Evolutionary conservation across 2,329 filamentous ascomycete genomes (phyloP), one percentile per base, ranked within the genome.

Genomic region (Aspergillus puulaauensis): DNA sequence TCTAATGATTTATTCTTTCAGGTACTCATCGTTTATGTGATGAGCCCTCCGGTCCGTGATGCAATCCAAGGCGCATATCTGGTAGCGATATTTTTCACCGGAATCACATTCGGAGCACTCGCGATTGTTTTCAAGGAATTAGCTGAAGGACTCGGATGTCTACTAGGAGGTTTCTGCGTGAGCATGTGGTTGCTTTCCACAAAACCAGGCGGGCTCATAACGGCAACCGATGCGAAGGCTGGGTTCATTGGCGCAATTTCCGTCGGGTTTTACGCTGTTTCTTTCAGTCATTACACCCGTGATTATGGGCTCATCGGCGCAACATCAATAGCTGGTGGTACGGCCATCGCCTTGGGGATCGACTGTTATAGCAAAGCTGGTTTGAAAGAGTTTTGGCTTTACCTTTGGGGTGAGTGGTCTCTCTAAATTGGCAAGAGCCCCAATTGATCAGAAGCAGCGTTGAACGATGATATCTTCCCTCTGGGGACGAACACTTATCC

Each of bases 301-400:
- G 85, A 86, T 11, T 93, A 93, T 73, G 88, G 86, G 2, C 77
- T 96, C 49, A 93, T 97, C 39, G 79, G 79, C 12, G 85, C 85
- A 48, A 91, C 91, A 12, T 85, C 93, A 0, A 96, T 97, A 69
- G 83, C 86, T 4, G 93, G 93, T 7, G 88, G 91, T 3, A 96
- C 91, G 0, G 85, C 85, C 3, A 81, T 89, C 1, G 84, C 96
- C 14, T 75, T 98, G 2, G 93, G 93, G 2, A 90, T 98, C 57
- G 93, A 98, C 72, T 96, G 91, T 73, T 96, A 93, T 67, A 93
- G 88, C 67, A 82, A 86, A 61, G 91, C 92, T n/a, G 93, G 93
- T 0, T 78, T 96, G 66, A 97, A 96, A 73, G 93, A 98, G 72
- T 97, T 97, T 65, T 98, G 93, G 93, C 83, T 91, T 6, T 98